Percentiles rank a stretch among this genome's conserved stretches.
These are phyloP conservation scores for Boletus patriciae DNA, from an alignment of 768 basidiomycete genomes.

Conservation along the genomic window DNA sequence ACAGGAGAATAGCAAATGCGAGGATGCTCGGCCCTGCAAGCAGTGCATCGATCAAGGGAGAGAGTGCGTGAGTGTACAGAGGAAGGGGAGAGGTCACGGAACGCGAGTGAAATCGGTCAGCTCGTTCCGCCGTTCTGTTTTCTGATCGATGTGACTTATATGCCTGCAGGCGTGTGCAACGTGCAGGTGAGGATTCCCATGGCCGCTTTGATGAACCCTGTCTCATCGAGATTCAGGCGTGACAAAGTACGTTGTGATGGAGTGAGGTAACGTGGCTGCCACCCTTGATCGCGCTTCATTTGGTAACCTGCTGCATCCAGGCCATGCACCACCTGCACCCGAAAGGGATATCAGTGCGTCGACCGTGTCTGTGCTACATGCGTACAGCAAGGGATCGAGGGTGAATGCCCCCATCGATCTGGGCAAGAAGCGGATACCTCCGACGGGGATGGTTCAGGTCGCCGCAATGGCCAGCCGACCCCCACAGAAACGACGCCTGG, in stretches of 20 bases:
- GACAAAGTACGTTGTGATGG: slow-evolving; percentile 66
- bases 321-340: slow-evolving; percentile 50
- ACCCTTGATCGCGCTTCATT: slow-evolving; percentile 1
- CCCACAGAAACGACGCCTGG: not conserved
- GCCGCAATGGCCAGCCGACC: not conserved
- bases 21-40: slow-evolving; percentile 57
- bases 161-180: slow-evolving; percentile 52
- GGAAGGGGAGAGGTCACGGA: slow-evolving; percentile 57
- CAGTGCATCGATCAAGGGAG: slow-evolving; percentile 48
- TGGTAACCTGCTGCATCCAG: slow-evolving; percentile 30
- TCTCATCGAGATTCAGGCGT: slow-evolving; percentile 41
- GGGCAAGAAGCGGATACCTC: slow-evolving; percentile 25
- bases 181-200: slow-evolving; percentile 49
- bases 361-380: slow-evolving; percentile 50
- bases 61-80: slow-evolving; percentile 49
- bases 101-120: slow-evolving; percentile 61
- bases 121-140: slow-evolving; percentile 11
- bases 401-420: slow-evolving; percentile 46
- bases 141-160: slow-evolving; percentile 6
- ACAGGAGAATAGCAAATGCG: slow-evolving; percentile 56
- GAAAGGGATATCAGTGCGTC: slow-evolving; percentile 53
- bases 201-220: slow-evolving; percentile 2
- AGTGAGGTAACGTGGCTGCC: slow-evolving; percentile 40
- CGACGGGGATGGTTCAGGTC: slow-evolving; percentile 24
- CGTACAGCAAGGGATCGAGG: slow-evolving; percentile 42